These are phyloP conservation scores for Pythium coloratum DNA, from an alignment of 352 stramenopile species.

Conservation along the genomic window DNA sequence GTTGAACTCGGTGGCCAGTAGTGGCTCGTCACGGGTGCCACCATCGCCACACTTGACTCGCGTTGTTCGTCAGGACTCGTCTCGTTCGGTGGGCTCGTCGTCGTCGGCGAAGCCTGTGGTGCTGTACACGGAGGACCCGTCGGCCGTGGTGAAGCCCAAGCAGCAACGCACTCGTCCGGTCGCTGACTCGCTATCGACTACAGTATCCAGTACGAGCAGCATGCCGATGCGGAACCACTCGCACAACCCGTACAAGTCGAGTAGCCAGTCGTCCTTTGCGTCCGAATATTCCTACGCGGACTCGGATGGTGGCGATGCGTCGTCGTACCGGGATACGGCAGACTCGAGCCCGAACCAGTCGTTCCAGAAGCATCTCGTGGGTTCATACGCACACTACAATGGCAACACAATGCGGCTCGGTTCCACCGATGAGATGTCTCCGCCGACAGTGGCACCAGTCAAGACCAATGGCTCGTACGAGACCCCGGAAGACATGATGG, in stretches of 20 bases:
- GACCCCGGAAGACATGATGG: constrained; percentile 58
- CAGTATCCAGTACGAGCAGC: constrained; percentile 19
- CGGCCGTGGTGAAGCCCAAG: not conserved
- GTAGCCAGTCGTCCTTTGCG: constrained; percentile 27
- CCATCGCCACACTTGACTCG: constrained; percentile 11
- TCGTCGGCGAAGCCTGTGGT: constrained; percentile 13
- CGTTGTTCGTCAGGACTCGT: constrained; percentile 18
- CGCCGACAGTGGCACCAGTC: not conserved
- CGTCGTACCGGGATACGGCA: constrained; percentile 19
- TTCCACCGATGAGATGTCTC: constrained; percentile 17
- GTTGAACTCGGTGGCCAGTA: not conserved
- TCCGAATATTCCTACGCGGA: constrained; percentile 30
- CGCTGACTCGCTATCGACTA: constrained; percentile 21
- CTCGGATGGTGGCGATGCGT: constrained; percentile 18
- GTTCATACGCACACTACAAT: constrained; percentile 19
- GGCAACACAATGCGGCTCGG: constrained; percentile 5
- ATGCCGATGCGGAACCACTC: constrained; percentile 7
- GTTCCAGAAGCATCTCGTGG: constrained; percentile 21
- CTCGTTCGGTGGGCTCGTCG: constrained; percentile 17
- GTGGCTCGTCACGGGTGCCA: constrained; percentile 1
- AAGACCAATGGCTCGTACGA: constrained; percentile 15
- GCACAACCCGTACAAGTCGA: constrained; percentile 9
- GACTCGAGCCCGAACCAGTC: constrained; percentile 27
- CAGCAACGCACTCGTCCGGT: not conserved
- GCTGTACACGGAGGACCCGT: constrained; percentile 17